Base-by-base conservation (phyloP, 495 filamentous ascomycete species). In the Xeromyces bisporus region DNA sequence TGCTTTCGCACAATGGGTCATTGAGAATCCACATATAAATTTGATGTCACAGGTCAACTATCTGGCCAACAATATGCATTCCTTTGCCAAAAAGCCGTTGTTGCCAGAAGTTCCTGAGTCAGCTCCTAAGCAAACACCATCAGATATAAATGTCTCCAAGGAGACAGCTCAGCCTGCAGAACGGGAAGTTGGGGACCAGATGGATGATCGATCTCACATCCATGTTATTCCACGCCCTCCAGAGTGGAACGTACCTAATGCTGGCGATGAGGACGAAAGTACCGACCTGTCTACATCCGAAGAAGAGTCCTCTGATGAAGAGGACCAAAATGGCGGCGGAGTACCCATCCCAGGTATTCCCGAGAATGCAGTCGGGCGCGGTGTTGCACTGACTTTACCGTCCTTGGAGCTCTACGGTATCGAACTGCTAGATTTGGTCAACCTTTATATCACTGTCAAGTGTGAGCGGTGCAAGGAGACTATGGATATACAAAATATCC, bases 391-490 rank as follows among this genome's bases (percentile, higher is more conserved):
- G 9, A 85, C 77, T 2, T 86, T 93, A 46, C 86, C 85, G 0
- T 73, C 67, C 14, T 54, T 92, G 29, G 80, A 87, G 37, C 71
- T 93, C 2, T 68, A 87, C 39, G 71, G 76, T 27, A 76, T 93
- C 33, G 82, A 93, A 43, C 55, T 93, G 1, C 61, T 93, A 20
- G 76, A 92, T 38, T 49, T 92, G 2, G 49, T 64, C 0, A 58
- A 66, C 8, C 58, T 91, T n/a, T 74, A 64, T 25, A 59, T 91
- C 33, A 77, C 66, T 1, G 54, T 89, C 31, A 87, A 86, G 45
- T 94, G 86, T 53, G 73, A 76, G 18, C 70, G 83, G 23, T 94
- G 85, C 62, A 89, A 82, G 50, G 77, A 77, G 23, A 45, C 64
- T 2, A 72, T 72, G 47, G 84, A 92, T 36, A 54, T 86, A 12